Evolutionary conservation across 257 asterid species (phyloP).

Genomic region (Osmanthus fragrans): DNA sequence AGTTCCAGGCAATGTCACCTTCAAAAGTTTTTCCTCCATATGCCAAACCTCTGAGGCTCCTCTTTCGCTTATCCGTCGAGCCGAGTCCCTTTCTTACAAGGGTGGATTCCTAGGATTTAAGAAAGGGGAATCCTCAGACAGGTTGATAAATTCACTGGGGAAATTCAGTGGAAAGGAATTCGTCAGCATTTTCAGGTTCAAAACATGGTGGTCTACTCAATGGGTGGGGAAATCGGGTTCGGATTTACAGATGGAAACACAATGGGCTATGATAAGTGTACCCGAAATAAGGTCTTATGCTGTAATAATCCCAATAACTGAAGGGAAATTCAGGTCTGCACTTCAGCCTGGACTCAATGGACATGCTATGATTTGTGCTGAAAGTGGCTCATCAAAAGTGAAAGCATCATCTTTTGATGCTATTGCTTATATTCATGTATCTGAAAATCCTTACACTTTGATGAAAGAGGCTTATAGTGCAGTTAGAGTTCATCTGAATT

Average conservation of each 20-base stretch:
- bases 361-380: constrained; percentile 26
- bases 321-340: constrained; percentile 33
- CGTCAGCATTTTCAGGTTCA: constrained; percentile 35
- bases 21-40: constrained; percentile 18
- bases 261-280: constrained; percentile 29
- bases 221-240: constrained; percentile 34
- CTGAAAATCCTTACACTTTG: constrained; percentile 31
- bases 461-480: constrained; percentile 35
- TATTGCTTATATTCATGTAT: constrained; percentile 31
- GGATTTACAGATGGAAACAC: constrained; percentile 37
- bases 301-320: constrained; percentile 26
- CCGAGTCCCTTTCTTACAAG: constrained; percentile 16
- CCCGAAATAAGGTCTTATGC: constrained; percentile 28
- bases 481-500: constrained; percentile 33
- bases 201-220: constrained; percentile 41
- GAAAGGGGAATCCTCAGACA: constrained; percentile 21
- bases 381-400: constrained; percentile 30
- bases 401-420: constrained; percentile 26
- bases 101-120: constrained; percentile 33
- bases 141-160: constrained; percentile 34
- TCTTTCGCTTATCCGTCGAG: constrained; percentile 23
- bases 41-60: constrained; percentile 23
- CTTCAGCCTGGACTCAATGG: constrained; percentile 25
- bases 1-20: constrained; percentile 33
- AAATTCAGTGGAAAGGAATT: constrained; percentile 26